Conservation (phyloP, 495 filamentous ascomycete genomes). For the Lichina pygmaea region DNA sequence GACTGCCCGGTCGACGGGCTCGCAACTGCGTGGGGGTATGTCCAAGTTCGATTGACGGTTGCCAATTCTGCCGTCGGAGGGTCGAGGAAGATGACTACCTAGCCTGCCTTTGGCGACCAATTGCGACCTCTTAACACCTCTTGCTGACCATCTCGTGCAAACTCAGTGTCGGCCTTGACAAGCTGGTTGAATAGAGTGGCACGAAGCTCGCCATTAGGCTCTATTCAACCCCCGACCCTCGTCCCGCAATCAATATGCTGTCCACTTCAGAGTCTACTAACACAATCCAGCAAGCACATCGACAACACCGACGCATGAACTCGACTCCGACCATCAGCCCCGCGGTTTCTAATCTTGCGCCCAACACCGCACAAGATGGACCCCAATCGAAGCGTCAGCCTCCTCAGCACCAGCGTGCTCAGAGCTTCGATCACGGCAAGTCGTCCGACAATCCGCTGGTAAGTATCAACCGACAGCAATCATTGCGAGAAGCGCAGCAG, state of each 20-base stretch:
- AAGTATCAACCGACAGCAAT: slow-evolving; percentile 23
- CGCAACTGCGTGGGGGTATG: too few relatives aligned
- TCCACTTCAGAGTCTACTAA: slow-evolving; percentile 33
- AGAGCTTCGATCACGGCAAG: slow-evolving; percentile 38
- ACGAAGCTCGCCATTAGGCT: background rate
- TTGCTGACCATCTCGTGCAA: background rate
- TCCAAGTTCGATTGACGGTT: too few relatives aligned
- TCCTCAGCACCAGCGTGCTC: slow-evolving; percentile 43
- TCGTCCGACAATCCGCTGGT: too few relatives aligned
- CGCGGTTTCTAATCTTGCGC: slow-evolving; percentile 33
- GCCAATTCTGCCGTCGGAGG: too few relatives aligned
- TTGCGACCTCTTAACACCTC: background rate
- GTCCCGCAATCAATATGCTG: slow-evolving; percentile 44
- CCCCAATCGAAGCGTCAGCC: slow-evolving; percentile 14
- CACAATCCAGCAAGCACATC: slow-evolving; percentile 33
- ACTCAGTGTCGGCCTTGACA: background rate
- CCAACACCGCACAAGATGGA: slow-evolving; percentile 13
- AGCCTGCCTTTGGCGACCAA: background rate
- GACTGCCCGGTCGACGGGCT: too few relatives aligned
- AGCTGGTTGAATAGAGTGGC: background rate
- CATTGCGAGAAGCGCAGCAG: slow-evolving; percentile 49
- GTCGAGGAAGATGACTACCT: background rate
- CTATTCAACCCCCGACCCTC: slow-evolving; percentile 10
- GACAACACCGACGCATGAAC: slow-evolving; percentile 64
- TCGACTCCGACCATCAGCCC: slow-evolving; percentile 48